A percentile compares a stretch with the other conserved stretches of the same genome.
These are phyloP conservation scores for Xylariomycetidae sp. DNA, from an alignment of 2,329 filamentous ascomycete genomes.

Conservation along the genomic window DNA sequence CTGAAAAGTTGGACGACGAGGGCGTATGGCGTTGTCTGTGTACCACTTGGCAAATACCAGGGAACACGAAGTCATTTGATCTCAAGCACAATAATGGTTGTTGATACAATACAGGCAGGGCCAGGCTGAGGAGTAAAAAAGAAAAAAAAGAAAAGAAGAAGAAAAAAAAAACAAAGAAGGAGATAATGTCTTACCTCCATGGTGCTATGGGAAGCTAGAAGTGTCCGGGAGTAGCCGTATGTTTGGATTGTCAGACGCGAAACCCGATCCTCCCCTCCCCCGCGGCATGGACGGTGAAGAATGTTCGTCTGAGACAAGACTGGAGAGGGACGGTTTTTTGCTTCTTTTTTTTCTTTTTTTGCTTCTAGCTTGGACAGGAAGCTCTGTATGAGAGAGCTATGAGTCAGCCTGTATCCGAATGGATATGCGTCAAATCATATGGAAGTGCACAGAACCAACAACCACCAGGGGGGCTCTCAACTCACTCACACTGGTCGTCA, in stretches of 20 bases:
- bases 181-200: slow-evolving; percentile 25
- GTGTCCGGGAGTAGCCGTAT: slow-evolving; percentile 9
- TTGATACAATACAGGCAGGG: too few relatives aligned
- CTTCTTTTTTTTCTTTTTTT: slow-evolving; percentile 13
- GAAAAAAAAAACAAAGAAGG: slow-evolving; percentile 10
- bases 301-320: slow-evolving; percentile 4
- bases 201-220: too few relatives aligned
- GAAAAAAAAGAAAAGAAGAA: slow-evolving; percentile 2
- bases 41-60: slow-evolving; percentile 19
- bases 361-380: too few relatives aligned
- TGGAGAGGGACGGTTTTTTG: slow-evolving; percentile 5
- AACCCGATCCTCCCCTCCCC: slow-evolving; percentile 22
- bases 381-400: too few relatives aligned
- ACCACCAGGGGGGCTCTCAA: too few relatives aligned
- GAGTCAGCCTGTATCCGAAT: slow-evolving; percentile 24
- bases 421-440: too few relatives aligned
- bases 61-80: slow-evolving; percentile 8
- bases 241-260: slow-evolving; percentile 20
- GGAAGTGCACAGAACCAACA: too few relatives aligned
- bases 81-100: too few relatives aligned
- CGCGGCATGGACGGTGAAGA: slow-evolving; percentile 20
- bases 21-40: slow-evolving; percentile 12
- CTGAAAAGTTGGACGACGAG: too few relatives aligned
- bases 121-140: too few relatives aligned
- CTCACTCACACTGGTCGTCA: too few relatives aligned